Conservation (phyloP, 1,284 basidiomycete genomes). For the Takashimella tepidaria region DNA sequence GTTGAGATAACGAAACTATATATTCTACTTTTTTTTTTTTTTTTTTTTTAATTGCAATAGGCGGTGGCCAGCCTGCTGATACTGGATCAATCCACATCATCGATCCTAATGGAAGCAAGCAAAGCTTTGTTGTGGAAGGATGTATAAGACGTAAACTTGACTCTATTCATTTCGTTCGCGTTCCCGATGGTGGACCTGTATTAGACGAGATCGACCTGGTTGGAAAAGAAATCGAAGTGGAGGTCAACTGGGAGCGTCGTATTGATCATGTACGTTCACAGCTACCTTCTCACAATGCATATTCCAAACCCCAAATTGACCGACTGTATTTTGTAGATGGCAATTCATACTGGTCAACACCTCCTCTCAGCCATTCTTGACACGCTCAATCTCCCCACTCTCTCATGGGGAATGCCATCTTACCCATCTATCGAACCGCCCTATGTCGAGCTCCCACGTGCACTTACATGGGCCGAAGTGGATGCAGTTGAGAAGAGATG, state of each 20-base stretch:
- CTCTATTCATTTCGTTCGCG: constrained; percentile 69
- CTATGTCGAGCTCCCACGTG: constrained; percentile 72
- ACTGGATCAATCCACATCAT: constrained; percentile 57
- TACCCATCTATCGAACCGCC: constrained; percentile 59
- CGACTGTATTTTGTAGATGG: constrained; percentile 55
- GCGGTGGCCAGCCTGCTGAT: constrained; percentile 80
- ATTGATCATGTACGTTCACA: constrained; percentile 72
- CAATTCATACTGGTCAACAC: constrained; percentile 77
- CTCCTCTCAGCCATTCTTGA: constrained; percentile 77
- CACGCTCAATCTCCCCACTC: constrained; percentile 63
- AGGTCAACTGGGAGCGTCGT: constrained; percentile 63
- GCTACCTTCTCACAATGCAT: no score
- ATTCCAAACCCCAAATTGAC: background rate
- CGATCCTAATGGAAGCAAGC: constrained; percentile 42
- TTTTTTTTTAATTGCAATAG: constrained; percentile 31
- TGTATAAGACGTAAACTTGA: constrained; percentile 66
- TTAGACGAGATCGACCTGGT: constrained; percentile 45
- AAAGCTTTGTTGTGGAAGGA: constrained; percentile 61
- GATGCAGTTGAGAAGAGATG: constrained; percentile 59
- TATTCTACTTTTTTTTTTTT: no score
- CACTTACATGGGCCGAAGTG: constrained; percentile 63
- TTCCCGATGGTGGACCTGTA: constrained; percentile 27
- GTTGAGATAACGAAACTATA: background rate
- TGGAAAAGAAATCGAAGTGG: constrained; percentile 57
- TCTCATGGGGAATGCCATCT: constrained; percentile 61